These are phyloP conservation scores for Hondaea fermentalgiana DNA, from an alignment of 108 stramenopile species.

Conservation along the genomic window DNA sequence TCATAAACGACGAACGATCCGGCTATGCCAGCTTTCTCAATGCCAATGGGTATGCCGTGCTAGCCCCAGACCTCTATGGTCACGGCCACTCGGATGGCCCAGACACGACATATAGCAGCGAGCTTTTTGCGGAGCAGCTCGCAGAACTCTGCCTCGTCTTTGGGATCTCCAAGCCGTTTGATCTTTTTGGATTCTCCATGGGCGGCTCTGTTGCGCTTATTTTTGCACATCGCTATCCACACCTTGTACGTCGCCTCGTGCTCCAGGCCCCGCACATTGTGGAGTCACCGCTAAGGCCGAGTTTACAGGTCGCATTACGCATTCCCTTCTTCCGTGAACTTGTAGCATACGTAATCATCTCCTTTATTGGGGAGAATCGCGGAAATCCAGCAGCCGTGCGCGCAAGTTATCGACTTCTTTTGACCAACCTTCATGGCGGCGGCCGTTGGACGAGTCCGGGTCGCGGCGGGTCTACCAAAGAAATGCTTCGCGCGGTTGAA, in stretches of 20 bases:
- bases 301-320: neutral
- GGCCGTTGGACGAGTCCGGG: neutral
- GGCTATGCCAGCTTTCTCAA: constrained; percentile 12
- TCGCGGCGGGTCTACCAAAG: neutral
- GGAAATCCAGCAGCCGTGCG: neutral
- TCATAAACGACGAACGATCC: neutral
- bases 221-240: neutral
- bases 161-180: neutral
- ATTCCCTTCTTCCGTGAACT: neutral
- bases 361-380: neutral
- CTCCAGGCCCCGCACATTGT: constrained; percentile 15
- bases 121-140: constrained; percentile 13
- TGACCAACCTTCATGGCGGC: neutral
- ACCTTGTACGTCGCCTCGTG: neutral
- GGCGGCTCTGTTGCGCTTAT: neutral
- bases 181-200: neutral
- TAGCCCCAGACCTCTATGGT: neutral
- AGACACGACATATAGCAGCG: neutral
- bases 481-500: neutral
- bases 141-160: constrained; percentile 11
- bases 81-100: constrained; percentile 13
- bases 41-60: neutral
- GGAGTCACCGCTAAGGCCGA: neutral
- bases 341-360: neutral
- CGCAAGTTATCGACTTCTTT: neutral